These are phyloP conservation scores for Penicillium paneum DNA, from an alignment of 2,329 filamentous ascomycete species.

Conservation along the genomic window DNA sequence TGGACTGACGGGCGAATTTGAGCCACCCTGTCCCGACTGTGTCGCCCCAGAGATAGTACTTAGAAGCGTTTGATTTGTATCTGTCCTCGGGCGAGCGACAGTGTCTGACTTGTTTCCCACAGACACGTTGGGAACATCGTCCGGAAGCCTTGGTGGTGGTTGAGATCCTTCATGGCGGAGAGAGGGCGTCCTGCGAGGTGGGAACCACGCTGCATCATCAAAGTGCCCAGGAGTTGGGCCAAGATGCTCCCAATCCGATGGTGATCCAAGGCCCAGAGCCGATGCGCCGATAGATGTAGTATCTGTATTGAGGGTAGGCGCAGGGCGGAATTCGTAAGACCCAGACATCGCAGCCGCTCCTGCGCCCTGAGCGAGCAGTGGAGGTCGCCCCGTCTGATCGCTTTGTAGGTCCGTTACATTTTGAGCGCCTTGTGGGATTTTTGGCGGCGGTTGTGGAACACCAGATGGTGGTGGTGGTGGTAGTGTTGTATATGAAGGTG, in stretches of 20 bases:
- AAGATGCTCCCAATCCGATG: constrained; percentile 50
- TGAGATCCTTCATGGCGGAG: constrained; percentile 9
- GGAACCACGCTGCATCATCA: constrained; percentile 34
- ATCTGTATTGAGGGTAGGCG: constrained; percentile 13
- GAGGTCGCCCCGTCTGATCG: constrained; percentile 16
- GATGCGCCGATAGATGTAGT: constrained; percentile 29
- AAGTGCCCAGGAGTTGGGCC: constrained; percentile 34
- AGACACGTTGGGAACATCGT: constrained; percentile 2
- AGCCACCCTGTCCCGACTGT: constrained; percentile 3
- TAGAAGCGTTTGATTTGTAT: constrained; percentile 9
- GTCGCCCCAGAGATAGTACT: background rate
- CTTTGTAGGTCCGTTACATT: constrained; percentile 25
- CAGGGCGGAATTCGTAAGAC: constrained; percentile 15
- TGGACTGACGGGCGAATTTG: constrained; percentile 27
- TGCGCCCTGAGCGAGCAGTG: constrained; percentile 16
- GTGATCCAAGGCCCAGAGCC: constrained; percentile 41
- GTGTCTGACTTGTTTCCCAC: constrained; percentile 1
- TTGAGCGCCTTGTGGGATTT: constrained; percentile 37
- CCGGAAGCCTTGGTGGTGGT: constrained; percentile 13
- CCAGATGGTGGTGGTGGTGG: constrained; percentile 11
- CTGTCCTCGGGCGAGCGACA: constrained; percentile 7
- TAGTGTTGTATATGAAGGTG: constrained; percentile 21
- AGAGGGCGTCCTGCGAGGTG: constrained; percentile 14
- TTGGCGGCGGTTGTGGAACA: constrained; percentile 42
- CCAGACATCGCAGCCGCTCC: constrained; percentile 18